Base-by-base conservation (phyloP, 2,329 filamentous ascomycete genomes). In the Talaromyces atroroseus region DNA sequence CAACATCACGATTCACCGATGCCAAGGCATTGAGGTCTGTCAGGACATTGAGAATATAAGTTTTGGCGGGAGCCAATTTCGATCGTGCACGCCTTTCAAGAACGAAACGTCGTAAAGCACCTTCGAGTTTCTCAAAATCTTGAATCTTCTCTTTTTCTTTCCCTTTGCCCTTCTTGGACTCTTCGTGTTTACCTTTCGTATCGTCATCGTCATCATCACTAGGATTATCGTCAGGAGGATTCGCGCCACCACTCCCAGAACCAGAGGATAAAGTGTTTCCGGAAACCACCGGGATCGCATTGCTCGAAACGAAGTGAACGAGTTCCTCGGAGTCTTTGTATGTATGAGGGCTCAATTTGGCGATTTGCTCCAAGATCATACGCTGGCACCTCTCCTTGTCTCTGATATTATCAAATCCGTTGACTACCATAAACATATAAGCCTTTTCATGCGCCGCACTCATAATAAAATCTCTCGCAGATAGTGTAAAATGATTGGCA, bases 391-490 rank as follows among this genome's bases (percentile, higher is more conserved):
- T 82, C 58, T 90, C 81, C 76, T 96, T 94, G 72, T 97, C 92
- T 61, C 88, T 82, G 65, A 99, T 97, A 59, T 88, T 88, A 73
- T 99, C 94, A 66, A 91, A 99, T 18, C 92, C 92, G 69, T 99
- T 99, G 63, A 99, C 94, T 14, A 99, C 94, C 72, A 99, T 95
- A 72, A 99, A 99, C 60, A 99, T 92, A 69, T 99, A 99, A 0
- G 94, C 92, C 74, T 99, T 99, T 68, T 99, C 94, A 42, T 92
- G 85, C 0, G 94, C 94, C 1, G 94, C 94, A 51, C 92, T 92
- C 79, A 89, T 89, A 60, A 99, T 96, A 67, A 99, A 99, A 66
- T 99, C 94, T 73, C 89, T 95, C n/a, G 94, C 92, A 0, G 94
- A 96, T 54, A 95, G 85, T 0, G 94, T 99, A 69, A 99, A 97